phyloP scores from a whole-genome alignment of 139 green algal species.

The Chlorella sp. region DNA sequence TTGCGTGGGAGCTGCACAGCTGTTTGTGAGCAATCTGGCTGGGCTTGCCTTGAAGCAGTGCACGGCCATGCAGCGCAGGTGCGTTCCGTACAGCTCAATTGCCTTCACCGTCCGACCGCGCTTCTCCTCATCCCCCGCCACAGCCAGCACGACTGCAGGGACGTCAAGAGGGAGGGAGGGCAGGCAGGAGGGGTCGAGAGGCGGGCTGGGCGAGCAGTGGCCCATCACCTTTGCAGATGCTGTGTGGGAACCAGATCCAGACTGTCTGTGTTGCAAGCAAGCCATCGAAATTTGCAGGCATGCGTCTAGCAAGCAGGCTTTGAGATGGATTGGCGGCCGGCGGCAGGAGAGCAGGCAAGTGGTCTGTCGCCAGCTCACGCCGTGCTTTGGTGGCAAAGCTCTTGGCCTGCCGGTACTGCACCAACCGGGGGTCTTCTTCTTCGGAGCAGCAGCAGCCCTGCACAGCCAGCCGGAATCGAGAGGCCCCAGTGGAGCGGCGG shows the following conservation, averaged over 20 bases:
- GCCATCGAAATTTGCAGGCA: too few species aligned
- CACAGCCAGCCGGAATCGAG: neutral
- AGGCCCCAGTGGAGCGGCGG: neutral
- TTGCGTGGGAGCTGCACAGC: too few species aligned
- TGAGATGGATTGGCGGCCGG: too few species aligned
- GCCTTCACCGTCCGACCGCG: neutral
- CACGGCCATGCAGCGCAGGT: constrained; percentile 11
- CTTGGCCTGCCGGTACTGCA: neutral
- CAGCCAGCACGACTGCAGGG: neutral
- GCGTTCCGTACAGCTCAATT: neutral
- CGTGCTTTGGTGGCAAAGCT: neutral
- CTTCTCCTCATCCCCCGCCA: neutral
- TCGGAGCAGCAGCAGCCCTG: constrained; percentile 17
- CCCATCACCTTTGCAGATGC: too few species aligned
- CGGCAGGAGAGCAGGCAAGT: too few species aligned
- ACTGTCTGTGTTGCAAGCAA: too few species aligned
- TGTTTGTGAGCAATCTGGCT: too few species aligned
- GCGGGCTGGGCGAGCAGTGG: too few species aligned
- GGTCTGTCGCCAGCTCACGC: neutral
- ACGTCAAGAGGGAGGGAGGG: neutral
- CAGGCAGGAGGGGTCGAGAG: neutral
- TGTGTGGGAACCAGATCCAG: too few species aligned
- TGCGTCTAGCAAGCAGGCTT: too few species aligned
- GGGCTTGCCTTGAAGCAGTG: constrained; percentile 5
- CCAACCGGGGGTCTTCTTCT: neutral